Evolutionary conservation across 129 eudicot species (phyloP).

Genomic region (Escallonia rubra): DNA sequence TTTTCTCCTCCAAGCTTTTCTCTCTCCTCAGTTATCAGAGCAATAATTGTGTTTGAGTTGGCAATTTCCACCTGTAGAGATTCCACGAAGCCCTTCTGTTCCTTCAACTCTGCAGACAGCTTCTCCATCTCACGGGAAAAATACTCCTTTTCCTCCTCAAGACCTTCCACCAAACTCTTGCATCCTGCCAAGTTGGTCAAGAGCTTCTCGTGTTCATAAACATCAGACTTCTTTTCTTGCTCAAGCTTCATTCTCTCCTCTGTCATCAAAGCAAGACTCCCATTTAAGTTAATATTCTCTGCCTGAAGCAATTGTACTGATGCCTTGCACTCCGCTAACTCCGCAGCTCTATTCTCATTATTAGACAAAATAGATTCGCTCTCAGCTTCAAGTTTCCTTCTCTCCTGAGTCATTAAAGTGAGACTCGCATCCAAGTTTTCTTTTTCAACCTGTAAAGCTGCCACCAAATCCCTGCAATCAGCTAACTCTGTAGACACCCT

Average conservation of each 20-base stretch:
- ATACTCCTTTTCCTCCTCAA: constrained; percentile 41
- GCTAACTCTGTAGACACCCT: constrained; percentile 44
- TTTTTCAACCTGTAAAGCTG: constrained; percentile 51
- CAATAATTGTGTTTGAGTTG: constrained; percentile 31
- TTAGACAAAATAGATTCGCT: constrained; percentile 32
- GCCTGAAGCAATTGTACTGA: constrained; percentile 31
- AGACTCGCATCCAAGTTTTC: constrained; percentile 38
- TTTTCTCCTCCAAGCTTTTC: constrained; percentile 43
- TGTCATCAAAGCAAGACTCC: constrained; percentile 29
- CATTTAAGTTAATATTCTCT: constrained; percentile 31
- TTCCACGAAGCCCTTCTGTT: constrained; percentile 40
- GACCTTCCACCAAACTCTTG: constrained; percentile 33
- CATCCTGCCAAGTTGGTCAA: constrained; percentile 41
- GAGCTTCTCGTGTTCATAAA: constrained; percentile 30
- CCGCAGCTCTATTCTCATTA: constrained; percentile 39
- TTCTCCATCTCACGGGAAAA: constrained; percentile 33
- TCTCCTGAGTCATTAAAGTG: constrained; percentile 45
- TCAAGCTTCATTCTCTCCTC: constrained; percentile 42
- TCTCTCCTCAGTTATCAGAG: constrained; percentile 35
- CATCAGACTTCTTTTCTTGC: constrained; percentile 36
- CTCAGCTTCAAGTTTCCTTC: constrained; percentile 36
- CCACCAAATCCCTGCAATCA: constrained; percentile 49
- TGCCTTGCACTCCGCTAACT: constrained; percentile 42
- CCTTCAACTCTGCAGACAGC: constrained; percentile 35
- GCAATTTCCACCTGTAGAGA: constrained; percentile 42